Percentiles rank a stretch among this genome's conserved stretches.
Evolutionary conservation across 78 protist species (phyloP).

Genomic region (Dictyostelium citrinum): DNA sequence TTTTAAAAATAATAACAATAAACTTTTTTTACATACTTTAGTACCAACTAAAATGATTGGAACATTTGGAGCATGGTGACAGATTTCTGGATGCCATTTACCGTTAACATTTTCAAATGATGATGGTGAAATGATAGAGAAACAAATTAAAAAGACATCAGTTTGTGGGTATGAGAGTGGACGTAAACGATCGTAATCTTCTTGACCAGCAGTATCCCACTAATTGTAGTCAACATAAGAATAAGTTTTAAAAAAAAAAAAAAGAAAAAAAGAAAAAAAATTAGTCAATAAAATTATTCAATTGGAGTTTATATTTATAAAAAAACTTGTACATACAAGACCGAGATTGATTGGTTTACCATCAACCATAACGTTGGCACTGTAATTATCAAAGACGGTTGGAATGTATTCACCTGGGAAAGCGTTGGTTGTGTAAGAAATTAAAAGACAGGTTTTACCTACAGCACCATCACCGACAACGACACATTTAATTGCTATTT

Average conservation of each 20-base stretch:
- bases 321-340: too few relatives aligned
- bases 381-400: constrained; percentile 86
- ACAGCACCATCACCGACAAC: constrained; percentile 95
- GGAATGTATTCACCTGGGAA: constrained; percentile 49
- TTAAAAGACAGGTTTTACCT: constrained; percentile 84
- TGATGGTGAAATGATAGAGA: constrained; percentile 84
- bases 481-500: constrained; percentile 89
- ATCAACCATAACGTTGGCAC: constrained; percentile 84
- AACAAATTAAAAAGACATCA: constrained; percentile 95
- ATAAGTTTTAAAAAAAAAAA: too few relatives aligned
- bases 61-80: constrained; percentile 78
- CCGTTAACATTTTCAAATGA: constrained; percentile 89
- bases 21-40: constrained; percentile 72
- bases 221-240: too few relatives aligned
- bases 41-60: constrained; percentile 94
- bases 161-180: constrained; percentile 96
- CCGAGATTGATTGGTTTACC: constrained; percentile 73
- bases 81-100: constrained; percentile 92
- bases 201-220: constrained; percentile 93
- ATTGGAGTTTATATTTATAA: too few relatives aligned
- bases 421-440: constrained; percentile 28
- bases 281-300: too few relatives aligned
- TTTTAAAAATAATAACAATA: not conserved
- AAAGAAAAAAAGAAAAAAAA: too few relatives aligned
- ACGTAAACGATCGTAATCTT: constrained; percentile 97